phyloP scores from a whole-genome alignment of 1,284 basidiomycete species.

The Trichosporon coremiiforme region DNA sequence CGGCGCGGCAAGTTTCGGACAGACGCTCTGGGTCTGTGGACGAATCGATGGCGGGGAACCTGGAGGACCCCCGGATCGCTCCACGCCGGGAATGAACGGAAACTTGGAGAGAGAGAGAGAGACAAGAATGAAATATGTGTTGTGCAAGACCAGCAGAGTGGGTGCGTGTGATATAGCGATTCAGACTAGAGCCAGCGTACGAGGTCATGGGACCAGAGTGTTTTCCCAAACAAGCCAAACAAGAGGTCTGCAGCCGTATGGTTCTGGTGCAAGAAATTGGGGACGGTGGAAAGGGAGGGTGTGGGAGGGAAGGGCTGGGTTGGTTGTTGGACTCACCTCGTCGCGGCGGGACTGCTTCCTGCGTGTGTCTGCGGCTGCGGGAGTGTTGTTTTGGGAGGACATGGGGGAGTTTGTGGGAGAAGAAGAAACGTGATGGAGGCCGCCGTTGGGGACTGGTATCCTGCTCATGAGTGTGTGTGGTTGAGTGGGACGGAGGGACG shows the following conservation, averaged over 20 bases:
- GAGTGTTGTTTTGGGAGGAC: slow-evolving; percentile 61
- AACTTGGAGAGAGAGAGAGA: neutral
- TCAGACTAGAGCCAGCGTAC: neutral
- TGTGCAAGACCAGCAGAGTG: too few species aligned
- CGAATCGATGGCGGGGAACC: too few species aligned
- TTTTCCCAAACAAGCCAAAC: neutral
- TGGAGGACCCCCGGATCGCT: slow-evolving; percentile 4
- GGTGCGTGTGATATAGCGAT: neutral
- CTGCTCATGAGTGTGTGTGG: slow-evolving; percentile 26
- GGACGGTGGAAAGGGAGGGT: neutral
- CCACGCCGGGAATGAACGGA: slow-evolving; percentile 9
- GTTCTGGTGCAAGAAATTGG: neutral
- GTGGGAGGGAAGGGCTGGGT: neutral
- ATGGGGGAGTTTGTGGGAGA: slow-evolving; percentile 59
- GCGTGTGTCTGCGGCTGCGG: slow-evolving; percentile 66
- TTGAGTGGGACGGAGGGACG: slow-evolving; percentile 12
- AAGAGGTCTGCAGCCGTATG: too few species aligned
- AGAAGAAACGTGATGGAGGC: slow-evolving; percentile 47
- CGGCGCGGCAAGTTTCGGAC: slow-evolving; percentile 15
- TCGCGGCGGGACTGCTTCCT: slow-evolving; percentile 86
- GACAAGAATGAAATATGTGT: too few species aligned
- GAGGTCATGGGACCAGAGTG: neutral
- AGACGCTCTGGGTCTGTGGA: too few species aligned
- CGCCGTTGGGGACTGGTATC: slow-evolving; percentile 32
- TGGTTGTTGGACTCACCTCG: slow-evolving; percentile 69